Base-by-base conservation (phyloP, 2,329 filamentous ascomycete species). In the Penicillium rolfsii region DNA sequence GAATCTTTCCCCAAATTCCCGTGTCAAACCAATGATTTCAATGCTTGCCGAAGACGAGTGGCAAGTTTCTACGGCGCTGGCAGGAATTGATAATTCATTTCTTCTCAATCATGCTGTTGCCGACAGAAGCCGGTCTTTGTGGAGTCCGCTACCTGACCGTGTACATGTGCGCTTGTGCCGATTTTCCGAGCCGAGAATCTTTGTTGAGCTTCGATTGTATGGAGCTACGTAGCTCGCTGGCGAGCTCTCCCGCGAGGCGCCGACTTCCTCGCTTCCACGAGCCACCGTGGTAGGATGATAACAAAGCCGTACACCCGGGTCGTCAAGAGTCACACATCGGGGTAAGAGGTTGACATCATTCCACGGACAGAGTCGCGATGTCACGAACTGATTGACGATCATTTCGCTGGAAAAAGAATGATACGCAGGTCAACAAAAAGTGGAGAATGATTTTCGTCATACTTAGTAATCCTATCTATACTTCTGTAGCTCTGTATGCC, bases 401-500 rank as follows among this genome's bases (percentile, higher is more conserved):
- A 28, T 1, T 24, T 22, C 7, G 19, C 40, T 22, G 4, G 22
- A 8, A 22, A 9, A 5, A 22, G 19, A 22, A 43, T 11, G 5
- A 43, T 19, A 19, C 19, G 35, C 8, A 4, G 22, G 5, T 45
- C 41, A 26, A 24, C 4, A 45, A 45, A 48, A 19, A 48, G 45
- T 30, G 26, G 45, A 16, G 26, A 48, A 48, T 30, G 45, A 48
- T 48, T 48, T 48, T 48, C 45, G 30, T 48, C 45, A 48, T 30
- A 6, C 43, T 46, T 33, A 33, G 30, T 33, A 33, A 3, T 36
- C 35, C 35, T 36, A 12, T 36, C 35, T 36, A 24, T 24, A 7
- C 22, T 24, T 26, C 9, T 5, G 7, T 11, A 22, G 38, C 38
- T 41, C n/a, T 5, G 2, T 45, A 45, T 46, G 28, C 43, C 43